Base-by-base conservation (phyloP, 2,329 filamentous ascomycete species). In the Aspergillus eucalypticola region DNA sequence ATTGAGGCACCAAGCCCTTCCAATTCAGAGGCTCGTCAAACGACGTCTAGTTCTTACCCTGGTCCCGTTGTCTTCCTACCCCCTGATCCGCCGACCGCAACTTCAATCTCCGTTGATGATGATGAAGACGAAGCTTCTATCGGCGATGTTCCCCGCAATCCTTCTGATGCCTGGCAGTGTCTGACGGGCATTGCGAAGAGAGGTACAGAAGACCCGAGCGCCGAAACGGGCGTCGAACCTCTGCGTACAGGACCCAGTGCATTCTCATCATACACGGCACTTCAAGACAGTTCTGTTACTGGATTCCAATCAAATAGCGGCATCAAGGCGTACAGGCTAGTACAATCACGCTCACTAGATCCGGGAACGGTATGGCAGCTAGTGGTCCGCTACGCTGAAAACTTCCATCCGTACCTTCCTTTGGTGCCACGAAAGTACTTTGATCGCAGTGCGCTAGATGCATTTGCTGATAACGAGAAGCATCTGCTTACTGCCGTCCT, bases 341-440 rank as follows among this genome's bases (percentile, higher is more conserved):
- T 81, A 2, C 76, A 79, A 29, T 73, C 78, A 41, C 73, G 74
- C n/a, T 75, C 72, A 71, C 68, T 79, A 72, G 78, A 84, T 76
- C 69, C 76, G 60, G 78, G 79, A 13, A 82, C 81, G 17, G 76
- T 86, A 38, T 82, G 80, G 64, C 77, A 82, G 63, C 75, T 86
- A 42, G 77, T 86, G 17, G 73, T 77, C 41, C 85, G 86, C 27
- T 90, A 88, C 66, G 85, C 84, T 58, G 79, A 86, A 59, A 82
- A 86, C 62, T 90, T 88, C 65, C 88, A 91, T 67, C 86, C 86
- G 0, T 90, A 88, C 75, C 89, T 90, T 58, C 88, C 89, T 0
- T 77, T 91, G 25, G 88, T 88, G 0, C 86, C 88, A 8, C 79
- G 81, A 39, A 82, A 83, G 63, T 84, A 86, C 46, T 84, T 88